Percentiles rank a stretch among this genome's conserved stretches.
Evolutionary conservation across 805 yeast species (phyloP).

Genomic region (Yamadazyma laniorum): DNA sequence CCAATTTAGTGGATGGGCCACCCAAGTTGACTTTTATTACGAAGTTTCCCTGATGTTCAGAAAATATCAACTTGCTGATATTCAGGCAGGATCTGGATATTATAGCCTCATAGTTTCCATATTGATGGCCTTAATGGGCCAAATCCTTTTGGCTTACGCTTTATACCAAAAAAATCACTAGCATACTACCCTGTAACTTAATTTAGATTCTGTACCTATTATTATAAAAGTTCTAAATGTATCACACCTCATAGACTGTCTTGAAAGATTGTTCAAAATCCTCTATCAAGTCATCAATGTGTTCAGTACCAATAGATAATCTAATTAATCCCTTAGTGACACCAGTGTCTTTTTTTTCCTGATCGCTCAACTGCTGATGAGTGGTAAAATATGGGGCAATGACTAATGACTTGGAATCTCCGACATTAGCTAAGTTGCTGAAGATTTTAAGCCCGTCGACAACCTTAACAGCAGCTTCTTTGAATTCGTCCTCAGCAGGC

Average conservation of each 20-base stretch:
- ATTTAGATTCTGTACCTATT: no score
- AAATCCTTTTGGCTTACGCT: conserved; percentile 5
- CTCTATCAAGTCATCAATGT: conserved; percentile 83
- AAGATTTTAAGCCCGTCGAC: conserved; percentile 84
- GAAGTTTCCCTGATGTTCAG: conserved; percentile 8
- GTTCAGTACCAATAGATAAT: conserved; percentile 88
- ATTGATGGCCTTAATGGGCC: conserved; percentile 8
- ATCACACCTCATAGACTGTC: conserved; percentile 51
- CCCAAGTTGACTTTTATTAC: conserved; percentile 12
- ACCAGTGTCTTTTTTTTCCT: conserved; percentile 80
- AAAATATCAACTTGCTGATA: conserved; percentile 12
- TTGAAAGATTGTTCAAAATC: conserved; percentile 87
- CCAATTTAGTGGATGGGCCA: conserved; percentile 6
- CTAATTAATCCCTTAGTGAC: conserved; percentile 87
- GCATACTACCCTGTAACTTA: no score
- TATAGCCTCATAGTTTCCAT: conserved; percentile 7
- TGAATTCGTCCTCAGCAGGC: conserved; percentile 55
- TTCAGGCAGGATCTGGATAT: conserved; percentile 14
- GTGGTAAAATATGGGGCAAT: conserved; percentile 96
- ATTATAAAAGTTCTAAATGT: no score
- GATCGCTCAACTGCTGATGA: conserved; percentile 84
- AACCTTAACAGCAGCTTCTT: conserved; percentile 76
- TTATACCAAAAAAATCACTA: background rate
- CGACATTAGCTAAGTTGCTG: conserved; percentile 93
- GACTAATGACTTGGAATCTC: conserved; percentile 92